Base-by-base conservation (phyloP, 2,329 filamentous ascomycete genomes). In the Colletotrichum acutatum region DNA sequence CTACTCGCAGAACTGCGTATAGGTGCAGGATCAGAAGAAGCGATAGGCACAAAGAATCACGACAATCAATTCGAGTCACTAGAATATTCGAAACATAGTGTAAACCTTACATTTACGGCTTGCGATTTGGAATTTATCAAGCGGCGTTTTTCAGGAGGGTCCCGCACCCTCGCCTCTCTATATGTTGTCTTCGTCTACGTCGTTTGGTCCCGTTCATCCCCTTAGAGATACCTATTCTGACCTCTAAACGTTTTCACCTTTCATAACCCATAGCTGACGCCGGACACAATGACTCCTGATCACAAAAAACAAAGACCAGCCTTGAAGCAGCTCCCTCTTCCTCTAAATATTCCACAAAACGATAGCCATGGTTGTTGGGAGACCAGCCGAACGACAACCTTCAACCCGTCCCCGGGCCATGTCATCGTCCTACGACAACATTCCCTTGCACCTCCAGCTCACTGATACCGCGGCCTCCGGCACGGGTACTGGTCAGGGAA, bases 401-500 rank as follows among this genome's bases (percentile, higher is more conserved):
- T 3, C 42, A 6, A 8, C 16, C 42, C 42, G 16, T 16, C 19
- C 19, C 4, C 19, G 16, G 5, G 16, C 19, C 6, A 9, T 19
- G 42, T n/a, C 5, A 46, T 9, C 42, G 6, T 7, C 6, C 5
- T n/a, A 19, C 19, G 4, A 19, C 11, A 5, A 1, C 9, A n/a
- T 5, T 1, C 14, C 9, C n/a, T 34, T 34, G 12, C 24, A 26
- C 19, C 4, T 30, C 16, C 1, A 49, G 42, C 37, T 74, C 68
- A 75, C 53, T 61, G 57, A 37, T 60, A 72, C 22, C 74, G 49
- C 26, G 58, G 54, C 24, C 74, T 67, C 32, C 57, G 70, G 14
- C 64, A 66, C n/a, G 76, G 74, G 54, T 75, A 78, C 46, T 74
- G 75, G 65, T 80, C 79, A 1, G 78, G 77, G 46, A 77, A 78